Base-by-base conservation (phyloP, 1,284 basidiomycete genomes). In the Chalciporus sp. region DNA sequence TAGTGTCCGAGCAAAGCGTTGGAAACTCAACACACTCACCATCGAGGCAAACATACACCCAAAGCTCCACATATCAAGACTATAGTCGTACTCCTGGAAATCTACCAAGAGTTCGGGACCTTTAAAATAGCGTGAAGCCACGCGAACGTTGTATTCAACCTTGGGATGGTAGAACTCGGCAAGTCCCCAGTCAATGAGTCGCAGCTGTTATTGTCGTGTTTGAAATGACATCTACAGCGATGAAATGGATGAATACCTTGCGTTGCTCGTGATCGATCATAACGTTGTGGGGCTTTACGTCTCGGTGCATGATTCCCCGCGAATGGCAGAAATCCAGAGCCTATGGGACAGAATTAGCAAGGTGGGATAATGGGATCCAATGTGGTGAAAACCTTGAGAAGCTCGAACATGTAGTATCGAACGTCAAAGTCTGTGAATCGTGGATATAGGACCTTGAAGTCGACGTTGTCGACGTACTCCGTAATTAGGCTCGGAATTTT, bases 21-120 rank as follows among this genome's bases (percentile, higher is more conserved):
- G 39, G 17, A 29, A 17, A 16, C 47, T 42, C 40, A 44, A 42
- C 14, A 23, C 35, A 67, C 80, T 60, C 64, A 94, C 94, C 94
- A 98, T 97, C n/a, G 91, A 94, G 12, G 94, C 94, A 72, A 98
- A 98, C 94, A 98, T 98, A 74, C 96, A 98, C 7, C 96, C 96
- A 65, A 94, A 86, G 74, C 92, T 95, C 96, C 96, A 98, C 92
- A 99, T 94, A 72, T 99, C 96, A 61, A 95, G 73, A 71, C 90
- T 92, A 70, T 97, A 96, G 72, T 97, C 95, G 67, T 97, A 98
- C 73, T 97, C 94, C 72, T 98, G 95, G 78, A 97, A 98, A 72
- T 98, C 97, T 58, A 98, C 95, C 46, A 99, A 80, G 53, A 99
- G 79, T 72, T 99, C 96, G 4, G 97, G 97, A 0, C 95, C 96